Base-by-base conservation (phyloP, 768 basidiomycete genomes). In the Hericium rajendrae region DNA sequence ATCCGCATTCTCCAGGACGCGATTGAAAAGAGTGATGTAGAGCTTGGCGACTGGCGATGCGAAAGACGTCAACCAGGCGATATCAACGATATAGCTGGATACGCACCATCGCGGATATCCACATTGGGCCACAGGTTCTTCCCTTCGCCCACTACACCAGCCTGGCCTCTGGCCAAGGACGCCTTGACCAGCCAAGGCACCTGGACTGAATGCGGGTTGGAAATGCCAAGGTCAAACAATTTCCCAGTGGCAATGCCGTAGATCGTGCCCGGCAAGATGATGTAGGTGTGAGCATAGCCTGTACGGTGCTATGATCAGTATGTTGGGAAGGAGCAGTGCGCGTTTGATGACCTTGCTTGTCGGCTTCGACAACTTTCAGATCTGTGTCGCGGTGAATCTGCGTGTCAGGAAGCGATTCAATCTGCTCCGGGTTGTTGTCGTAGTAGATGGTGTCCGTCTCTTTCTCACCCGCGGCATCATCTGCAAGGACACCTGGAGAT, bases 61-160 rank as follows among this genome's bases (percentile, higher is more conserved):
- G n/a, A 51, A 28, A 51, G 53, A 32, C 22, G 16, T 46, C 5
- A 53, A 37, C 8, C 4, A 4, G 2, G 18, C 2, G 9, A 24
- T n/a, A 11, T n/a, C 18, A 11, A 26, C n/a, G 18, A 20, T 18
- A 15, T 20, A 24, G 20, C 49, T 15, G 26, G 12, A 10, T n/a
- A 60, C 61, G 54, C 57, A 81, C 82, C 69, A 38, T 85, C 82
- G 48, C 76, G 68, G 53, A 84, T 74, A 57, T 83, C 75, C 18
- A 85, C 78, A 59, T 81, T 71, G 0, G 78, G 75, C 84, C 83
- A 87, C 6, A 81, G 48, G 54, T 85, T 83, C 63, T 74, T 69
- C 1, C 86, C 85, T 43, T 73, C 62, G 0, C 84, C 83, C 3
- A 86, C 70, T 62, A 81, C 69, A 12, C 81, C 82, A 0, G 73